These are phyloP conservation scores for Diaporthe vaccinii DNA, from an alignment of 2,329 filamentous ascomycete species.

Conservation along the genomic window DNA sequence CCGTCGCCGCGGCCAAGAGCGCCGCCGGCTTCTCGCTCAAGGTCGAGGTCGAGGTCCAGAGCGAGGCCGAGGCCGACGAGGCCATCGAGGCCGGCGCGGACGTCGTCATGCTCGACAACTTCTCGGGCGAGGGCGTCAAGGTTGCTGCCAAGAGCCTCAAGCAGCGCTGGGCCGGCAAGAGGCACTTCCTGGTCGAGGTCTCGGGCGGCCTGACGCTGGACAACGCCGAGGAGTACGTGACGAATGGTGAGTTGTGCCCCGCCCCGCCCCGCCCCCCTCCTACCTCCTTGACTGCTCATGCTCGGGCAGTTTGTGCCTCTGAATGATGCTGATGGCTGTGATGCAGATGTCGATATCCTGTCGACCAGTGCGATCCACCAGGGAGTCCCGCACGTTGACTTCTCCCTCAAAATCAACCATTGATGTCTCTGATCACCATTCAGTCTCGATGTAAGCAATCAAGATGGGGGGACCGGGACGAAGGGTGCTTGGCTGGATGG, in stretches of 20 bases:
- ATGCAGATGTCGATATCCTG: slow-evolving; percentile 88
- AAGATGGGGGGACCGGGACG: background rate
- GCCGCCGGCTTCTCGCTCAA: slow-evolving; percentile 93
- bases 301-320: background rate
- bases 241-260: slow-evolving; percentile 67
- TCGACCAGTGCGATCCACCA: slow-evolving; percentile 98
- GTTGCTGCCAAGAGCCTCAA: slow-evolving; percentile 82
- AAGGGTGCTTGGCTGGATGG: background rate
- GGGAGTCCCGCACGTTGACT: slow-evolving; percentile 93
- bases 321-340: slow-evolving; percentile 3
- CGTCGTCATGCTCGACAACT: slow-evolving; percentile 98
- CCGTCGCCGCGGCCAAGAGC: slow-evolving; percentile 85
- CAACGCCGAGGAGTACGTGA: slow-evolving; percentile 87
- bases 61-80: slow-evolving; percentile 88
- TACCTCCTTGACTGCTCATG: background rate
- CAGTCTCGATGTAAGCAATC: background rate
- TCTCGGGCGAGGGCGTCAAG: slow-evolving; percentile 83
- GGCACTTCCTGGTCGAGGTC: slow-evolving; percentile 87
- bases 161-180: slow-evolving; percentile 81
- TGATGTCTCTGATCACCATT: slow-evolving; percentile 40
- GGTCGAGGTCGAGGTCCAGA: slow-evolving; percentile 95
- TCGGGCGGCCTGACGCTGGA: slow-evolving; percentile 89
- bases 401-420: slow-evolving; percentile 88
- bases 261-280: background rate
- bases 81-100: slow-evolving; percentile 93